These are phyloP conservation scores for Quercus aquifolioides DNA, from an alignment of 306 rosid species.

Conservation along the genomic window DNA sequence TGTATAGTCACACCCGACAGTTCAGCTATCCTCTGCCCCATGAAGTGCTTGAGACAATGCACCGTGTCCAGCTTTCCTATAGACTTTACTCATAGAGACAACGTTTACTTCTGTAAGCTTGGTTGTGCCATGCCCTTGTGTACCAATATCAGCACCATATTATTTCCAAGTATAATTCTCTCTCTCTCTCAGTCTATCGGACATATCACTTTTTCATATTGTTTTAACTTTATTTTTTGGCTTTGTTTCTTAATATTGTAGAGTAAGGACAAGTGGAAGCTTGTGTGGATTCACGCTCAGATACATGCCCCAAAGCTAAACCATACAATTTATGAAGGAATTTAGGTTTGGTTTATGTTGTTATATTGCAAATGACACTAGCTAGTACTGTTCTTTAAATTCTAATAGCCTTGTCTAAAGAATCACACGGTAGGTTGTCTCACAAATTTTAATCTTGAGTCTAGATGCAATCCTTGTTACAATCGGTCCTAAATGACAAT, in stretches of 20 bases:
- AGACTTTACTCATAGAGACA: not conserved
- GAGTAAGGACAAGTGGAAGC: constrained; percentile 29
- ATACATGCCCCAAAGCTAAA: constrained; percentile 16
- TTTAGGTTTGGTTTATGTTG: not conserved
- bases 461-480: no score
- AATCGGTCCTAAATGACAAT: no score
- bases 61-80: not conserved
- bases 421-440: no score
- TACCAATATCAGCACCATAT: constrained; percentile 32
- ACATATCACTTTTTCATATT: not conserved
- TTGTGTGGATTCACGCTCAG: constrained; percentile 49
- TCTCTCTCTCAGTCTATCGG: no score
- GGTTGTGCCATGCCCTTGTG: constrained; percentile 39
- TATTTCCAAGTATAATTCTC: constrained; percentile 24
- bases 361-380: not conserved
- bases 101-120: constrained; percentile 33
- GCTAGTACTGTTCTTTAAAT: not conserved
- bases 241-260: not conserved
- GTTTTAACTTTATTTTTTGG: not conserved
- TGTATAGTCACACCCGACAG: constrained; percentile 30
- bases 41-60: constrained; percentile 38
- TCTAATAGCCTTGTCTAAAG: no score
- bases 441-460: no score
- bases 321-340: no score
- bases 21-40: constrained; percentile 25